These are phyloP conservation scores for Hydrangea macrophylla DNA, from an alignment of 148 eudicot species.

Conservation along the genomic window DNA sequence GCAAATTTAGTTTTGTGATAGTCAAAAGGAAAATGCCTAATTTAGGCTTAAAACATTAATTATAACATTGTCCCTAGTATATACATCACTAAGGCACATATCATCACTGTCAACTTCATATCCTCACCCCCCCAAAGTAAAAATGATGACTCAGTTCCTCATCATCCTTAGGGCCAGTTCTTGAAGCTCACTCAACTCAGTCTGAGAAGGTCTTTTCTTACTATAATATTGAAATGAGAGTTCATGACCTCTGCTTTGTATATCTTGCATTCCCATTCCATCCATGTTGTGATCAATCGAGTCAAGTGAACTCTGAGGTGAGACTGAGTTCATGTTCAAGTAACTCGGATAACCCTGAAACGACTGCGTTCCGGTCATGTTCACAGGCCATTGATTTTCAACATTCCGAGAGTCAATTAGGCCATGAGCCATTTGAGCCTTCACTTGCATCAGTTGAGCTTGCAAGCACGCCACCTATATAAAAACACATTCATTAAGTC, in stretches of 20 bases:
- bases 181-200: constrained; percentile 65
- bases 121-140: background rate
- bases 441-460: constrained; percentile 83
- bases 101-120: background rate
- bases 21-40: constrained; percentile 1
- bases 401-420: constrained; percentile 22
- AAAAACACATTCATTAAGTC: background rate
- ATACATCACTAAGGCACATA: constrained; percentile 11
- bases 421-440: constrained; percentile 56
- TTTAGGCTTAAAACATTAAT: constrained; percentile 14
- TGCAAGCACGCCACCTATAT: constrained; percentile 81
- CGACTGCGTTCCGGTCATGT: constrained; percentile 6
- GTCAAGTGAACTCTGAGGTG: constrained; percentile 64
- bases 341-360: constrained; percentile 13
- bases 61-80: constrained; percentile 13
- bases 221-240: constrained; percentile 19
- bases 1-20: no score
- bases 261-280: constrained; percentile 27
- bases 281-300: constrained; percentile 30
- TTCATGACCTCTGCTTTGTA: constrained; percentile 29
- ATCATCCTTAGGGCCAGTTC: constrained; percentile 65
- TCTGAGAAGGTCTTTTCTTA: constrained; percentile 47
- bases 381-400: constrained; percentile 23
- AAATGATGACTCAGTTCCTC: constrained; percentile 30
- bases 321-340: constrained; percentile 25